Evolutionary conservation across 768 basidiomycete species (phyloP).

Genomic region (Boletus barrowsii): DNA sequence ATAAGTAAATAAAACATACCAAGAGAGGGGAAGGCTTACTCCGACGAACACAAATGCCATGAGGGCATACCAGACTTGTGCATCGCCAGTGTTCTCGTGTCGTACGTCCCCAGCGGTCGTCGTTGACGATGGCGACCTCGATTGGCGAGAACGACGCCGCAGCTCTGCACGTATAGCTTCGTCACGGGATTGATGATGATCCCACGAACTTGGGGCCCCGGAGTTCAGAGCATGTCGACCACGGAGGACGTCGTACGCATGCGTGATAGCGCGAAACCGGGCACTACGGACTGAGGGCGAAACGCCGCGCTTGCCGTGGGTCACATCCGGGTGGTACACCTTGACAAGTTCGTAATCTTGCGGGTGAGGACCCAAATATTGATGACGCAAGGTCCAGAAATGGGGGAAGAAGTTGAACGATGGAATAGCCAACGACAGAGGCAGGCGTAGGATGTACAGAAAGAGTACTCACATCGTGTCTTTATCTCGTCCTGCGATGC

Average conservation of each 20-base stretch:
- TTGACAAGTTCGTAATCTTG: constrained; percentile 75
- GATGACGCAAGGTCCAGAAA: background rate
- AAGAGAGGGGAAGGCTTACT: constrained; percentile 7
- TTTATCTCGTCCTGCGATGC: constrained; percentile 65
- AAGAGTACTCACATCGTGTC: constrained; percentile 51
- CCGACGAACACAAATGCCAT: constrained; percentile 9
- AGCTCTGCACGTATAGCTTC: constrained; percentile 53
- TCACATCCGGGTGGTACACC: constrained; percentile 68
- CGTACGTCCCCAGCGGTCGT: background rate
- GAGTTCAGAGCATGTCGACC: background rate
- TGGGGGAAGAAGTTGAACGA: no score
- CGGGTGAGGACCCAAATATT: background rate
- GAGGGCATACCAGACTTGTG: constrained; percentile 12
- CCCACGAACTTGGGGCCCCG: background rate
- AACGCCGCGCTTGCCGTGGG: constrained; percentile 36
- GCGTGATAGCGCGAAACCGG: constrained; percentile 62
- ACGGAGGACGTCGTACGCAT: constrained; percentile 54
- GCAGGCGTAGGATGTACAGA: background rate
- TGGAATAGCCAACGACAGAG: no score
- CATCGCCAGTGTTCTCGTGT: background rate
- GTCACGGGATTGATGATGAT: constrained; percentile 11
- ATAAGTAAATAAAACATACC: background rate
- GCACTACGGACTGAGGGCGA: constrained; percentile 46
- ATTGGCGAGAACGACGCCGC: constrained; percentile 39
- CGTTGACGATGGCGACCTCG: constrained; percentile 26